These are phyloP conservation scores for Decorospora gaudefroyi DNA, from an alignment of 2,329 filamentous ascomycete genomes.

Conservation along the genomic window DNA sequence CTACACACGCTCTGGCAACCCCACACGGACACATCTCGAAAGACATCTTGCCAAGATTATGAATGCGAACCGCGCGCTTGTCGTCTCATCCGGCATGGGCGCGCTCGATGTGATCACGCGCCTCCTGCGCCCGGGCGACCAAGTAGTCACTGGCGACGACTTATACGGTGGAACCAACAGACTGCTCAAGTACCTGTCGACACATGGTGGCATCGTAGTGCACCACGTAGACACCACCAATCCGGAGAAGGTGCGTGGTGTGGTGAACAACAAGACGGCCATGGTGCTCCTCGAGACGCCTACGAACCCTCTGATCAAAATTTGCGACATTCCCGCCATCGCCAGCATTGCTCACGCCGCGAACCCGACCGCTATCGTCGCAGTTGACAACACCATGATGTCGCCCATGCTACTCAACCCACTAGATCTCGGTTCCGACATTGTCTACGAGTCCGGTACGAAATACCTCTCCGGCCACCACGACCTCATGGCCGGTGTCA, in stretches of 20 bases:
- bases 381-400: slow-evolving; percentile 99
- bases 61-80: slow-evolving; percentile 87
- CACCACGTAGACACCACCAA: slow-evolving; percentile 95
- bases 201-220: slow-evolving; percentile 87
- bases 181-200: slow-evolving; percentile 86
- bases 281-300: slow-evolving; percentile 97
- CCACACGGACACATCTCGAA: slow-evolving; percentile 93
- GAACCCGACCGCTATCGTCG: slow-evolving; percentile 78
- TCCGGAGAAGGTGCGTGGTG: slow-evolving; percentile 68
- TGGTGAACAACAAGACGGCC: slow-evolving; percentile 78
- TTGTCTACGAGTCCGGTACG: slow-evolving; percentile 96
- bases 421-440: slow-evolving; percentile 89
- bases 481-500: slow-evolving; percentile 97
- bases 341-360: slow-evolving; percentile 74
- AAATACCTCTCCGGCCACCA: slow-evolving; percentile 98
- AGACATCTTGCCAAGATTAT: slow-evolving; percentile 98
- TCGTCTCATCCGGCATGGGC: slow-evolving; percentile 96
- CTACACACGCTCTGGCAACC: slow-evolving; percentile 97
- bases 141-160: slow-evolving; percentile 96
- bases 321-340: slow-evolving; percentile 87
- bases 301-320: slow-evolving; percentile 97
- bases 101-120: slow-evolving; percentile 95
- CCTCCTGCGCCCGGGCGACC: slow-evolving; percentile 86
- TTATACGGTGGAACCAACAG: slow-evolving; percentile 95
- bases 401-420: slow-evolving; percentile 93